Conservation (phyloP, 2,329 filamentous ascomycete genomes). For the Arachnomyces sp. region DNA sequence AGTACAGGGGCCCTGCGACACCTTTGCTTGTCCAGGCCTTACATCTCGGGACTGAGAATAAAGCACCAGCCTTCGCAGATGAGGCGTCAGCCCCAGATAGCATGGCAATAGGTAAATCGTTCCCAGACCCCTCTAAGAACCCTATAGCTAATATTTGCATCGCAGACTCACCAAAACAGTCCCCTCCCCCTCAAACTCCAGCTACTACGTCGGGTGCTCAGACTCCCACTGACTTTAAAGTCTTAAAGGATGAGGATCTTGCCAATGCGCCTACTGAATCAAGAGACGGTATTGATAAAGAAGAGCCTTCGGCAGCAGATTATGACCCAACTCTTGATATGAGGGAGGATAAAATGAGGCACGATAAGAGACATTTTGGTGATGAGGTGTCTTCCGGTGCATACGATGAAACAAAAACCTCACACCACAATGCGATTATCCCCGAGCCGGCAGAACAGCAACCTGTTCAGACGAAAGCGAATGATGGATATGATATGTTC, state of each 20-base stretch:
- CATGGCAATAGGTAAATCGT: slow-evolving; percentile 31
- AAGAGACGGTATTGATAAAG: slow-evolving; percentile 43
- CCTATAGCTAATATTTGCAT: slow-evolving; percentile 32
- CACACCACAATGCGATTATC: slow-evolving; percentile 44
- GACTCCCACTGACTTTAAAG: slow-evolving; percentile 53
- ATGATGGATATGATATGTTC: slow-evolving; percentile 56
- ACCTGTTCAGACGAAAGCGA: slow-evolving; percentile 33
- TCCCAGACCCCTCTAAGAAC: neutral
- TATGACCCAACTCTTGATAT: slow-evolving; percentile 86
- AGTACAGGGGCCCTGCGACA: slow-evolving; percentile 62
- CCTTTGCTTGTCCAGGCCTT: slow-evolving; percentile 69
- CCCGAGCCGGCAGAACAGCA: slow-evolving; percentile 32
- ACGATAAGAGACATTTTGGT: slow-evolving; percentile 55
- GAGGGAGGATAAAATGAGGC: slow-evolving; percentile 68
- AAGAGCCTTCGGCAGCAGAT: slow-evolving; percentile 83
- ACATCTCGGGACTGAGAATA: slow-evolving; percentile 52
- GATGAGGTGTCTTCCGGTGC: slow-evolving; percentile 46
- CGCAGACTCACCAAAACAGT: slow-evolving; percentile 27
- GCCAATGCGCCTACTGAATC: slow-evolving; percentile 44
- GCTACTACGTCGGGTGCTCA: slow-evolving; percentile 40
- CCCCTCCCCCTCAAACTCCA: slow-evolving; percentile 40
- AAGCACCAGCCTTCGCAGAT: slow-evolving; percentile 41
- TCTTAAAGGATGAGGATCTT: slow-evolving; percentile 59
- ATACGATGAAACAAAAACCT: slow-evolving; percentile 52
- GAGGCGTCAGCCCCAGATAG: slow-evolving; percentile 32